A percentile compares a stretch with the other conserved stretches of the same genome.
Evolutionary conservation across 306 rosid genomes (phyloP).

Genomic region (Gynostemma pentaphyllum): DNA sequence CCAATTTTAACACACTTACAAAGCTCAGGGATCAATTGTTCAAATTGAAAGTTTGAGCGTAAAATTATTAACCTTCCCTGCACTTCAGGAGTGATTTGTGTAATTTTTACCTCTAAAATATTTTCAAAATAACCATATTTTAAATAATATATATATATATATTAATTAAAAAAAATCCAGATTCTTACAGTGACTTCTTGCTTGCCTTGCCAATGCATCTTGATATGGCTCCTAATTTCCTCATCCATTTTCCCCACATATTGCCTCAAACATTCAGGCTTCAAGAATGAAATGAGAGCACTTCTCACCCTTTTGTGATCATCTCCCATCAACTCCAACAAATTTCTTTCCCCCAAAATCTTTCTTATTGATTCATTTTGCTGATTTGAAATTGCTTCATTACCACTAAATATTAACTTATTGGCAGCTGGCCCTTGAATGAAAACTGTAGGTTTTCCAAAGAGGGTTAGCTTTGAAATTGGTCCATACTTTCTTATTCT

Average conservation of each 20-base stretch:
- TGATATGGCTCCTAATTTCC: conserved; percentile 45
- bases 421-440: conserved; percentile 60
- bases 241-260: conserved; percentile 53
- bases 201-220: conserved; percentile 58
- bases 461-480: conserved; percentile 56
- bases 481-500: conserved; percentile 60
- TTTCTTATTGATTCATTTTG: conserved; percentile 33
- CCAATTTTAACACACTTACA: too few species aligned
- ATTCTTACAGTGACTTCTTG: conserved; percentile 23
- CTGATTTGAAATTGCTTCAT: conserved; percentile 16
- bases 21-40: too few species aligned
- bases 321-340: conserved; percentile 33
- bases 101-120: too few species aligned
- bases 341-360: conserved; percentile 43
- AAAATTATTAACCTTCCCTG: too few species aligned
- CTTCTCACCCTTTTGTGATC: conserved; percentile 63
- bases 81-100: too few species aligned
- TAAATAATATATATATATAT: too few species aligned
- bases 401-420: conserved; percentile 39
- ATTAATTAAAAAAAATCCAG: too few species aligned
- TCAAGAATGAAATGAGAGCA: conserved; percentile 56
- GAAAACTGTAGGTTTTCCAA: conserved; percentile 63
- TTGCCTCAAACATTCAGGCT: conserved; percentile 57
- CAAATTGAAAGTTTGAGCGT: too few species aligned
- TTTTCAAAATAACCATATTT: too few species aligned